Conservation (phyloP, 106 monocot genomes). For the Chionographis japonica region DNA sequence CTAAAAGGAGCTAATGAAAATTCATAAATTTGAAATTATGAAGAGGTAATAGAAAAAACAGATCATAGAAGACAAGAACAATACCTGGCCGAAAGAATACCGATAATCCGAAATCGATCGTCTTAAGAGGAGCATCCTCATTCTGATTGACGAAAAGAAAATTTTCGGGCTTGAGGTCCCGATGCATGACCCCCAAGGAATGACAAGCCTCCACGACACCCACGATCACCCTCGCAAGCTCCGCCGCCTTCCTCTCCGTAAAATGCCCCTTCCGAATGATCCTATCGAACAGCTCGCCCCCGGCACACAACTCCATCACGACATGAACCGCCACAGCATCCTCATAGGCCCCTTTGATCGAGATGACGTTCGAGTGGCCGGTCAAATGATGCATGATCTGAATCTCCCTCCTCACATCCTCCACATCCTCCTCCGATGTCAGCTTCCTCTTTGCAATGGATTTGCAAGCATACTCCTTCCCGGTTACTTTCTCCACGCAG, state of each 20-base stretch:
- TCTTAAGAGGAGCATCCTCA: conserved; percentile 51
- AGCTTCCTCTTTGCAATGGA: conserved; percentile 64
- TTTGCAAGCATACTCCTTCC: conserved; percentile 61
- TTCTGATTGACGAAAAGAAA: conserved; percentile 55
- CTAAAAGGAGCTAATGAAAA: too few species aligned
- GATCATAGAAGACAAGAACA: neutral
- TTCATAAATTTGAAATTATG: too few species aligned
- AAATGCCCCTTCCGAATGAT: conserved; percentile 67
- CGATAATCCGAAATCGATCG: conserved; percentile 65
- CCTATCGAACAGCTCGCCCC: conserved; percentile 64
- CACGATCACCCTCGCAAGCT: conserved; percentile 56
- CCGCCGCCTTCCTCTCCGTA: conserved; percentile 66
- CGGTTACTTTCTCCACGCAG: conserved; percentile 49
- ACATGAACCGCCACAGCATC: conserved; percentile 62
- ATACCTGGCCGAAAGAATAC: conserved; percentile 67
- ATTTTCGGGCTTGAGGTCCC: conserved; percentile 69
- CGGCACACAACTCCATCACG: conserved; percentile 65
- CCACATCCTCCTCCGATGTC: conserved; percentile 57
- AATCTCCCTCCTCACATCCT: conserved; percentile 72
- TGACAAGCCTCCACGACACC: conserved; percentile 58
- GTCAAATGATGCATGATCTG: conserved; percentile 74
- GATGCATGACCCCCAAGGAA: conserved; percentile 67
- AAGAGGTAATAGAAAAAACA: neutral
- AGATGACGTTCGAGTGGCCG: conserved; percentile 57
- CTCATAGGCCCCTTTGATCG: conserved; percentile 56